Evolutionary conservation across 352 stramenopile species (phyloP).

Genomic region (Phytophthora multivora): DNA sequence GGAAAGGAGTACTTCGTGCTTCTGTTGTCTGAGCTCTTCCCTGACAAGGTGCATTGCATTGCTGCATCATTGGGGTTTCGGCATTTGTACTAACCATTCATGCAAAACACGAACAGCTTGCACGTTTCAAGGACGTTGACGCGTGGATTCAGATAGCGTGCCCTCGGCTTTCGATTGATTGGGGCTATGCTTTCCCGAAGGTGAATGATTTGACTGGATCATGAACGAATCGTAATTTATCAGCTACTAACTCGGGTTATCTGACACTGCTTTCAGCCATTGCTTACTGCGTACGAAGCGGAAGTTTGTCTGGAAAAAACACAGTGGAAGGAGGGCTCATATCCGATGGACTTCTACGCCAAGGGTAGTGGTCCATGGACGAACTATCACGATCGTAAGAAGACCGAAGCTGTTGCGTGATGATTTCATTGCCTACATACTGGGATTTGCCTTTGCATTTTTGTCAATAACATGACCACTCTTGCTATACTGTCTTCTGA

Average conservation of each 20-base stretch:
- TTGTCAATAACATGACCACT: slow-evolving; percentile 29
- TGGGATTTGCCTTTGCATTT: slow-evolving; percentile 23
- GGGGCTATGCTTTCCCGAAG: slow-evolving; percentile 96
- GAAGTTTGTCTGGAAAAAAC: slow-evolving; percentile 94
- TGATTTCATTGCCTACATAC: slow-evolving; percentile 1
- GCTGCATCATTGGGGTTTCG: not conserved
- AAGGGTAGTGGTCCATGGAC: slow-evolving; percentile 96
- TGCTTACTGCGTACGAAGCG: slow-evolving; percentile 97
- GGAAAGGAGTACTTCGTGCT: slow-evolving; percentile 95
- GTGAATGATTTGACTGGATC: slow-evolving; percentile 29
- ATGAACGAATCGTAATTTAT: not conserved
- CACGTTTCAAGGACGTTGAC: slow-evolving; percentile 88
- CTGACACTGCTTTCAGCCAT: slow-evolving; percentile 53
- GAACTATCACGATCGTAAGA: slow-evolving; percentile 92
- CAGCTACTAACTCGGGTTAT: not conserved
- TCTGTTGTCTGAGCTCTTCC: slow-evolving; percentile 98
- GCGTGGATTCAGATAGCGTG: slow-evolving; percentile 99
- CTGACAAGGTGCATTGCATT: slow-evolving; percentile 74
- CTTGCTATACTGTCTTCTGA: slow-evolving; percentile 19
- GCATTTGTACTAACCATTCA: not conserved
- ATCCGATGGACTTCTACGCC: slow-evolving; percentile 99
- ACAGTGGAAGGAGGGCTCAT: slow-evolving; percentile 86
- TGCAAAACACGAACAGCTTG: slow-evolving; percentile 60
- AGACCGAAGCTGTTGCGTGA: slow-evolving; percentile 21
- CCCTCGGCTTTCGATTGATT: slow-evolving; percentile 98